phyloP scores from a whole-genome alignment of 129 eudicot species.

The Centrapalus pauciflorus region DNA sequence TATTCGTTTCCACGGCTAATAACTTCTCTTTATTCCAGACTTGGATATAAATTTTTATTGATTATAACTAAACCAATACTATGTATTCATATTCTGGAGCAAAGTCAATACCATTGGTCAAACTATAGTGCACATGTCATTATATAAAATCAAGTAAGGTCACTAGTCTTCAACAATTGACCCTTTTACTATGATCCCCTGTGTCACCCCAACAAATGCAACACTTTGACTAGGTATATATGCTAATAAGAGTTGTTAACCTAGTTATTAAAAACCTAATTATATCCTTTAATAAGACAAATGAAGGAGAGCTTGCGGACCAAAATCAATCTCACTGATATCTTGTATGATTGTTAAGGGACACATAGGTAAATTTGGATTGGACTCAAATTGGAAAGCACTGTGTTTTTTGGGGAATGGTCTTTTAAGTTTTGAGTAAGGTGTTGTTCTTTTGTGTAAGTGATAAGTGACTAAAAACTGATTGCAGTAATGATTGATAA shows the following conservation, averaged over 20 bases:
- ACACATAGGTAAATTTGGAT: slow-evolving; percentile 1
- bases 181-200: background rate
- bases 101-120: slow-evolving; percentile 6
- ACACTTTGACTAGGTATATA: background rate
- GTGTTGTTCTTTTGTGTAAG: too few relatives aligned
- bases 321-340: background rate
- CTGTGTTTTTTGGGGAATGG: too few relatives aligned
- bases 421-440: too few relatives aligned
- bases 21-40: background rate
- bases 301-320: slow-evolving; percentile 6
- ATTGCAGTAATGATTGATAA: too few relatives aligned
- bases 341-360: background rate
- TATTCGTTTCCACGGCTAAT: background rate
- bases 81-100: background rate
- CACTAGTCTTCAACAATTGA: background rate
- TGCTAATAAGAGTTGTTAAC: background rate
- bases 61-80: background rate
- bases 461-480: too few relatives aligned
- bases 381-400: too few relatives aligned
- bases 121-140: background rate
- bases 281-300: background rate
- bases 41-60: background rate
- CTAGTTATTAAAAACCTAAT: background rate
- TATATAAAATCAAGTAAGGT: background rate
- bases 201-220: background rate